Conservation (phyloP, 805 yeast species). For the Brettanomyces bruxellensis region DNA sequence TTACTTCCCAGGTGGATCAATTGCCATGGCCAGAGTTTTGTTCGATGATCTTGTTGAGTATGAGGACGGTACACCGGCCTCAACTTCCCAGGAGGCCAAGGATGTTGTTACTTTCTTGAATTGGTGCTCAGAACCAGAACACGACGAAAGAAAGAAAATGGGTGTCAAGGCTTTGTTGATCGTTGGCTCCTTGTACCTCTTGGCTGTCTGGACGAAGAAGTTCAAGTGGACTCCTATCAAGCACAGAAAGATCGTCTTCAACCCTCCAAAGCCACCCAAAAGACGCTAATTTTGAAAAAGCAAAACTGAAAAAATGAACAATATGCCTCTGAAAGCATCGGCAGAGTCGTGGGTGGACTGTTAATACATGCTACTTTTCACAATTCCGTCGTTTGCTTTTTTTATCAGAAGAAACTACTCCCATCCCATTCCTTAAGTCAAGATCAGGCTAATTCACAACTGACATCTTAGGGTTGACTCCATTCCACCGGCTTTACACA, state of each 20-base stretch:
- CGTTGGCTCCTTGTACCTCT: constrained; percentile 66
- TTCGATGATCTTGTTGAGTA: constrained; percentile 96
- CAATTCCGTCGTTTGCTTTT: not conserved
- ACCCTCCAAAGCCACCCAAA: constrained; percentile 60
- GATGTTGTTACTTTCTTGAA: constrained; percentile 92
- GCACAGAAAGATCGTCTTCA: constrained; percentile 88
- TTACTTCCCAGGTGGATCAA: constrained; percentile 99
- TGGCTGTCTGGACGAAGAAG: constrained; percentile 88
- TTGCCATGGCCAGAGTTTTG: constrained; percentile 98
- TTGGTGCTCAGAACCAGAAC: constrained; percentile 99
- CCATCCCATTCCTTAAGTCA: not conserved
- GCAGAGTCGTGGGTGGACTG: too few relatives aligned
- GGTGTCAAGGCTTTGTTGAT: constrained; percentile 90
- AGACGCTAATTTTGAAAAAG: not conserved
- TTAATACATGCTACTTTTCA: too few relatives aligned
- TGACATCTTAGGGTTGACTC: too few relatives aligned
- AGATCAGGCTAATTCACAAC: too few relatives aligned
- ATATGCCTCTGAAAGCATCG: not conserved
- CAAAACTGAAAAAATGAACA: too few relatives aligned
- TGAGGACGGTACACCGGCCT: constrained; percentile 98
- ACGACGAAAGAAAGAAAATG: constrained; percentile 93
- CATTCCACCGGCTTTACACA: too few relatives aligned
- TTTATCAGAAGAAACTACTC: not conserved
- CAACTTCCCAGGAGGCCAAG: constrained; percentile 98
- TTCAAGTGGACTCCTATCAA: constrained; percentile 97